phyloP scores from a whole-genome alignment of 345 rosid genomes.

The Boechera divaricarpa region DNA sequence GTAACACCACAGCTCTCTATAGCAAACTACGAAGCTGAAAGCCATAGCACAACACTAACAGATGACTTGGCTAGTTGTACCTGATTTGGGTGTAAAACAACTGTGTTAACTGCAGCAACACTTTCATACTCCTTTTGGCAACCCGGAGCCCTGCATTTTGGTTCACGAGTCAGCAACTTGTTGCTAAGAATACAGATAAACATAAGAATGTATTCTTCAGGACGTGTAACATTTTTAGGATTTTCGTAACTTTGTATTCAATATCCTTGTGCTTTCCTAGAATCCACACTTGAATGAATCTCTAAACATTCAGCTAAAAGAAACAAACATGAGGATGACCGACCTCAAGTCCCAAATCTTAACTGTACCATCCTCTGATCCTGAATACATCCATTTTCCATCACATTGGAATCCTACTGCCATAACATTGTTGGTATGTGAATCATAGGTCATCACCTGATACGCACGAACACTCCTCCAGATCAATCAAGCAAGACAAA shows the following conservation, averaged over 20 bases:
- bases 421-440: conserved; percentile 95
- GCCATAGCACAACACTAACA: neutral
- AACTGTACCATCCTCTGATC: conserved; percentile 98
- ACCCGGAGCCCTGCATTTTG: conserved; percentile 81
- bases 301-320: neutral
- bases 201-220: conserved; percentile 15
- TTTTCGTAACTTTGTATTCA: neutral
- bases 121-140: conserved; percentile 99
- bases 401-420: conserved; percentile 98
- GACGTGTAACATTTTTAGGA: neutral
- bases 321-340: neutral
- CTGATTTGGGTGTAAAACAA: conserved; percentile 97
- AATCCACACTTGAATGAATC: conserved; percentile 1
- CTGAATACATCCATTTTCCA: conserved; percentile 99
- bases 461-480: neutral
- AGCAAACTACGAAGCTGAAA: neutral
- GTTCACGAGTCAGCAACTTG: conserved; percentile 12
- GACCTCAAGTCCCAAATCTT: conserved; percentile 98
- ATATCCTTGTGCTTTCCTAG: neutral
- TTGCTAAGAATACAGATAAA: conserved; percentile 8
- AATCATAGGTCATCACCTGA: conserved; percentile 90
- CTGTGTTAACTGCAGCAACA: conserved; percentile 92
- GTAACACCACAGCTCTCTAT: conserved; percentile 9
- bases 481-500: conserved; percentile 25
- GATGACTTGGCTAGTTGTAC: conserved; percentile 40